phyloP scores from a whole-genome alignment of 192 early-diverging fungal species.

The Thamnidium elegans region DNA sequence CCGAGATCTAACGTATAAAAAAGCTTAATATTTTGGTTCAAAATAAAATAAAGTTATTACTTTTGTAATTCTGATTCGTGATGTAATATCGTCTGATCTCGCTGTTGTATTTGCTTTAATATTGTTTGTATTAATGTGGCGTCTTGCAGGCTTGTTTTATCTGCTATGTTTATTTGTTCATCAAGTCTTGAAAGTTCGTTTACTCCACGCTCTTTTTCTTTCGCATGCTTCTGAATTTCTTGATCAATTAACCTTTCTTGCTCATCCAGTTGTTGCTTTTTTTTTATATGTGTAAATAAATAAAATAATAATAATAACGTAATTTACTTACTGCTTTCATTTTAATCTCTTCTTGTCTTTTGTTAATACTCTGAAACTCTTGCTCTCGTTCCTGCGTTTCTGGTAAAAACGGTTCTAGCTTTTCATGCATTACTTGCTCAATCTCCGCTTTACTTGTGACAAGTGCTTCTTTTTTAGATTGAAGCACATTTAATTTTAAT shows the following conservation, averaged over 20 bases:
- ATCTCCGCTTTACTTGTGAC: background rate
- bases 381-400: slow-evolving; percentile 7
- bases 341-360: background rate
- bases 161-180: slow-evolving; percentile 5
- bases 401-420: slow-evolving; percentile 3
- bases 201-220: slow-evolving; percentile 12
- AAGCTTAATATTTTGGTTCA: background rate
- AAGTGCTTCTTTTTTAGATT: background rate
- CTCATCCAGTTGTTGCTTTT: slow-evolving; percentile 10
- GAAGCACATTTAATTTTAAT: background rate
- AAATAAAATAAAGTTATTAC: background rate
- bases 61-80: background rate
- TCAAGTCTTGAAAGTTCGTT: background rate
- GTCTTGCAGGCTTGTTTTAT: background rate
- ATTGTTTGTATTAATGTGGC: no score
- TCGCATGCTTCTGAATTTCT: slow-evolving; percentile 3
- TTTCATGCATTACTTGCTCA: background rate
- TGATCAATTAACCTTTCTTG: background rate
- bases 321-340: background rate
- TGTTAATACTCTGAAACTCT: slow-evolving; percentile 1
- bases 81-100: background rate
- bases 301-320: no score
- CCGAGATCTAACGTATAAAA: slow-evolving; percentile 8
- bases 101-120: background rate
- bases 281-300: background rate